These are phyloP conservation scores for Pseudogymnoascus sp. DNA, from an alignment of 2,329 filamentous ascomycete species.

Conservation along the genomic window DNA sequence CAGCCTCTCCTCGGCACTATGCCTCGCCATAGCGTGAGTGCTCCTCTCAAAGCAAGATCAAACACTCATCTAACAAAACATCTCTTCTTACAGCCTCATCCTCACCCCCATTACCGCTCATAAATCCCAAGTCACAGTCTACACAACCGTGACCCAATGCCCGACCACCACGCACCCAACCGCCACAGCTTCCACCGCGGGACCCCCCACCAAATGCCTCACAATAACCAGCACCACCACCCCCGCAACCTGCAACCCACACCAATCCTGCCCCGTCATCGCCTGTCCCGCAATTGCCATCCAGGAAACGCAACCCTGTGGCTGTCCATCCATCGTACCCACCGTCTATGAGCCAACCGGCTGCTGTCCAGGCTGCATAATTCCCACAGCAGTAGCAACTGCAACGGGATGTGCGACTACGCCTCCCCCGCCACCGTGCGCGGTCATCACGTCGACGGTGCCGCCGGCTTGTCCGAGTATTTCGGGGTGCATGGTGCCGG, in stretches of 20 bases:
- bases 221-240: neutral
- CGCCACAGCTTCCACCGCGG: neutral
- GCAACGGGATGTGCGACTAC: neutral
- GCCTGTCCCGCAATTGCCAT: neutral
- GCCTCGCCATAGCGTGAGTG: neutral
- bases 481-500: neutral
- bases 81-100: neutral
- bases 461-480: slow-evolving; percentile 1
- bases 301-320: neutral
- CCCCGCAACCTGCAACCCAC: neutral
- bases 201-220: neutral
- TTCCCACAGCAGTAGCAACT: neutral
- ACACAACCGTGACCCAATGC: neutral
- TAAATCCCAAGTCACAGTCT: neutral
- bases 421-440: neutral
- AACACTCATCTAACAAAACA: neutral
- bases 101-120: neutral
- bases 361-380: neutral
- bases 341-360: neutral
- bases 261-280: neutral
- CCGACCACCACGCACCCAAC: neutral
- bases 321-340: neutral
- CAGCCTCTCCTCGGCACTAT: neutral
- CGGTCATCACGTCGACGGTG: neutral
- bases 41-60: neutral